These are phyloP conservation scores for Crepidotus variabilis DNA, from an alignment of 768 basidiomycete genomes.

Conservation along the genomic window DNA sequence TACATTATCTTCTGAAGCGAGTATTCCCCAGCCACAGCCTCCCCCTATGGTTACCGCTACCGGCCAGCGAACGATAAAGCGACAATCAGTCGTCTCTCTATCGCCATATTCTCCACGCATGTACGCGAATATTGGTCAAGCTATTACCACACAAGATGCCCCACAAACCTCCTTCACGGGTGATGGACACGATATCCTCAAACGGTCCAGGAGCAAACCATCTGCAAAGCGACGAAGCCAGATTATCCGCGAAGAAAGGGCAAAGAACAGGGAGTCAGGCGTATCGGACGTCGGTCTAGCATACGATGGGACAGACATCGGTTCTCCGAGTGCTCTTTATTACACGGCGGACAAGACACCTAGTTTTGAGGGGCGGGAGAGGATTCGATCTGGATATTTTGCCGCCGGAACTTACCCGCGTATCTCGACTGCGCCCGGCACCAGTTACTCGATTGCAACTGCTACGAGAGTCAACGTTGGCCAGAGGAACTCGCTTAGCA, in stretches of 20 bases:
- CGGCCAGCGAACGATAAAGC: constrained; percentile 31
- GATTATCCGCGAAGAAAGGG: constrained; percentile 18
- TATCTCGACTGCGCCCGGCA: constrained; percentile 39
- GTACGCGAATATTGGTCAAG: constrained; percentile 27
- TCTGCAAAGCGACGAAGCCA: constrained; percentile 22
- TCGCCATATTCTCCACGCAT: constrained; percentile 45
- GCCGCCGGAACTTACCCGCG: constrained; percentile 52
- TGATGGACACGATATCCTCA: constrained; percentile 35
- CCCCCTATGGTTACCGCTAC: constrained; percentile 33
- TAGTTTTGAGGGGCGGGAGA: constrained; percentile 50
- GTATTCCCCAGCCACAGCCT: constrained; percentile 13
- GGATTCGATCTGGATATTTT: constrained; percentile 69
- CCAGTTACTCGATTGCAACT: constrained; percentile 31
- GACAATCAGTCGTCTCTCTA: constrained; percentile 40
- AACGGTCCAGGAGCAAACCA: constrained; percentile 33
- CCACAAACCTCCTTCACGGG: constrained; percentile 32
- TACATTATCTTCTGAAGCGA: neutral
- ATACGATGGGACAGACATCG: constrained; percentile 51
- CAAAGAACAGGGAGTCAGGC: constrained; percentile 23
- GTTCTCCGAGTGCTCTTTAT: constrained; percentile 33
- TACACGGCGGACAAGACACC: constrained; percentile 22
- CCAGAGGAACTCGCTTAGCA: constrained; percentile 19
- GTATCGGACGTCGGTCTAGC: constrained; percentile 32
- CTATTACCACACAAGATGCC: constrained; percentile 23
- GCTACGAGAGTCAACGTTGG: constrained; percentile 28